phyloP scores from a whole-genome alignment of 768 basidiomycete genomes.

The Suillus hirtellus region DNA sequence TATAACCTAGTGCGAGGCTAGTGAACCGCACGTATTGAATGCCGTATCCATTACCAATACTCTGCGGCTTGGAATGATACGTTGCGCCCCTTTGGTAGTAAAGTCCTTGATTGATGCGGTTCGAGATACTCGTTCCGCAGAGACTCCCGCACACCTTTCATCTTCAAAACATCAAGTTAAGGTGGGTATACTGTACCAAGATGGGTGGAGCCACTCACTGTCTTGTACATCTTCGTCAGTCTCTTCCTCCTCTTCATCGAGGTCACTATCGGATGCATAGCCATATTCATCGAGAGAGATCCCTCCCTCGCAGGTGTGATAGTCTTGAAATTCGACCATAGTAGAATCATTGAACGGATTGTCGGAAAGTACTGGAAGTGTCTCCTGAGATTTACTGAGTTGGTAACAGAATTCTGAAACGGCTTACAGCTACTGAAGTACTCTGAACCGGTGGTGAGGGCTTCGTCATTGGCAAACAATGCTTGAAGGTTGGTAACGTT shows the following conservation, averaged over 20 bases:
- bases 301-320: not conserved
- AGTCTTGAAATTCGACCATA: conserved; percentile 13
- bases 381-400: conserved; percentile 3
- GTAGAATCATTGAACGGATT: not conserved
- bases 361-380: conserved; percentile 1
- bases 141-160: not conserved
- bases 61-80: conserved; percentile 7
- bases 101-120: not conserved
- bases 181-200: not conserved
- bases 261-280: conserved; percentile 27
- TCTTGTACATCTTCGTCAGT: not conserved
- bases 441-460: conserved; percentile 15
- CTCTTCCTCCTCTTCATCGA: conserved; percentile 22
- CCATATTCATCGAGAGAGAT: conserved; percentile 18
- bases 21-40: conserved; percentile 11
- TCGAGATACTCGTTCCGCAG: not conserved
- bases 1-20: not conserved
- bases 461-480: conserved; percentile 19
- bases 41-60: conserved; percentile 16
- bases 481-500: conserved; percentile 14
- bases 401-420: not conserved
- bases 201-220: not conserved
- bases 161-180: conserved; percentile 1
- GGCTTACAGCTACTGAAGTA: conserved; percentile 22
- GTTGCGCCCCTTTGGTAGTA: not conserved